phyloP scores from a whole-genome alignment of 208 protist species.

The Vickermania ingenoplastis region DNA sequence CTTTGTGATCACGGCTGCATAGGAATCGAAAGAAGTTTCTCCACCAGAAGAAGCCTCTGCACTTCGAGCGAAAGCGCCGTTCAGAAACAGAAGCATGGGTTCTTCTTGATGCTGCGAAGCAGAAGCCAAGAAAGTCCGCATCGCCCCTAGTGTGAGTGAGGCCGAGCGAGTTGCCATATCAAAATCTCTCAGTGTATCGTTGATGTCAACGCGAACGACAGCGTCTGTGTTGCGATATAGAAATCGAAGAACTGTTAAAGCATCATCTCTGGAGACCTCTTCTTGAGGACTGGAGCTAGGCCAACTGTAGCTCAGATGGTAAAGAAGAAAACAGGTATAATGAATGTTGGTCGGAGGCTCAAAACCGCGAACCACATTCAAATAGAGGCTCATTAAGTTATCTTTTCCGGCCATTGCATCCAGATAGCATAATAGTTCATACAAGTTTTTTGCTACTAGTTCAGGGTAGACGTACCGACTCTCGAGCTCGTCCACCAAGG shows the following conservation, averaged over 20 bases:
- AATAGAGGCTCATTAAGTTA: conserved; percentile 49
- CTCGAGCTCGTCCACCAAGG: conserved; percentile 80
- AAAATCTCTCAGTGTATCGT: conserved; percentile 61
- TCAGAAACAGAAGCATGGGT: conserved; percentile 61
- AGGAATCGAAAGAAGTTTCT: conserved; percentile 60
- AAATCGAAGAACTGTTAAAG: conserved; percentile 61
- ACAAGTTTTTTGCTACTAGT: conserved; percentile 79
- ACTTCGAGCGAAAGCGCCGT: conserved; percentile 53
- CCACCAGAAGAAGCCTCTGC: conserved; percentile 25
- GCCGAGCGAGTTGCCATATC: conserved; percentile 67
- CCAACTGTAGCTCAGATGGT: conserved; percentile 80
- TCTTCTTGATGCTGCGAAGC: conserved; percentile 79
- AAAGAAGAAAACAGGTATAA: conserved; percentile 71
- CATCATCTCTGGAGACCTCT: conserved; percentile 46
- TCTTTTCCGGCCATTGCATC: conserved; percentile 51
- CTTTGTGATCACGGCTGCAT: conserved; percentile 35
- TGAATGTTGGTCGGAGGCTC: conserved; percentile 73
- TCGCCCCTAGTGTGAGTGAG: conserved; percentile 53
- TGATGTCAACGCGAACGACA: conserved; percentile 46
- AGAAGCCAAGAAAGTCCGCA: conserved; percentile 65
- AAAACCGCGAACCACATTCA: conserved; percentile 77
- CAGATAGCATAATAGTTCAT: conserved; percentile 86
- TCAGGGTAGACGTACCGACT: conserved; percentile 74
- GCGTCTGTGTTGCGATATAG: conserved; percentile 53
- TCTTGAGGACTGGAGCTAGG: conserved; percentile 59